Percentiles rank a stretch among this genome's conserved stretches.
phyloP scores from a whole-genome alignment of 164 flowering plant species.

The Tetracentron sinense region DNA sequence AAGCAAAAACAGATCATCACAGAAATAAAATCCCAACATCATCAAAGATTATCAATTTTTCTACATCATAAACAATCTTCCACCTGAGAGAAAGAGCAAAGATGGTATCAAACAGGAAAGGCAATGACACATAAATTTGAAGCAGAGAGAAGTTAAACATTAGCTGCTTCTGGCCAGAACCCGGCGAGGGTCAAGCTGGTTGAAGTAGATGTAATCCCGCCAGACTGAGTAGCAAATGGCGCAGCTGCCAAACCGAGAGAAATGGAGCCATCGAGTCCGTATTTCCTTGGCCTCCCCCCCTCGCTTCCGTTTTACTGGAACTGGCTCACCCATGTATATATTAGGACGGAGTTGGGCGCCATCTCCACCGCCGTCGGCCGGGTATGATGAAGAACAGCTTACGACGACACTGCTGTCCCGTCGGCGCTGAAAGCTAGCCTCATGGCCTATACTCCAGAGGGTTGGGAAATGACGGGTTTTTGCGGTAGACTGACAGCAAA shows the following conservation, averaged over 20 bases:
- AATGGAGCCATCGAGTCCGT: slow-evolving; percentile 78
- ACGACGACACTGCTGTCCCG: slow-evolving; percentile 42
- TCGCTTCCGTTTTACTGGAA: slow-evolving; percentile 60
- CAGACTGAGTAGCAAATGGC: slow-evolving; percentile 19
- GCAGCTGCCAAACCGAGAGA: slow-evolving; percentile 33
- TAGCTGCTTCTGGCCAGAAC: slow-evolving; percentile 65
- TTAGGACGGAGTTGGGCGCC: slow-evolving; percentile 23
- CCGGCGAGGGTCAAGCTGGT: slow-evolving; percentile 43
- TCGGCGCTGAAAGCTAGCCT: slow-evolving; percentile 45
- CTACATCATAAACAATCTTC: no score
- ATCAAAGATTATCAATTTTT: not conserved
- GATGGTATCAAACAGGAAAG: not conserved
- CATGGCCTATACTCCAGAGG: slow-evolving; percentile 46
- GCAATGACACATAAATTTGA: slow-evolving; percentile 2
- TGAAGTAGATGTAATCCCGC: slow-evolving; percentile 20
- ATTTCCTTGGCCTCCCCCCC: slow-evolving; percentile 84
- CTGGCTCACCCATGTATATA: slow-evolving; percentile 36
- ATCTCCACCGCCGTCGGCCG: slow-evolving; percentile 18
- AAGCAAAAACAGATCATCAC: slow-evolving; percentile 4
- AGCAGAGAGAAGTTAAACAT: slow-evolving; percentile 15
- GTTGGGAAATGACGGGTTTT: slow-evolving; percentile 25
- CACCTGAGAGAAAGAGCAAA: not conserved
- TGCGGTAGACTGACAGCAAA: slow-evolving; percentile 35
- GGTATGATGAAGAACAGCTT: slow-evolving; percentile 40
- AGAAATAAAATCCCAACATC: slow-evolving; percentile 11